Conservation (phyloP, 192 early-diverging fungal genomes). For the Coemansia sp. region DNA sequence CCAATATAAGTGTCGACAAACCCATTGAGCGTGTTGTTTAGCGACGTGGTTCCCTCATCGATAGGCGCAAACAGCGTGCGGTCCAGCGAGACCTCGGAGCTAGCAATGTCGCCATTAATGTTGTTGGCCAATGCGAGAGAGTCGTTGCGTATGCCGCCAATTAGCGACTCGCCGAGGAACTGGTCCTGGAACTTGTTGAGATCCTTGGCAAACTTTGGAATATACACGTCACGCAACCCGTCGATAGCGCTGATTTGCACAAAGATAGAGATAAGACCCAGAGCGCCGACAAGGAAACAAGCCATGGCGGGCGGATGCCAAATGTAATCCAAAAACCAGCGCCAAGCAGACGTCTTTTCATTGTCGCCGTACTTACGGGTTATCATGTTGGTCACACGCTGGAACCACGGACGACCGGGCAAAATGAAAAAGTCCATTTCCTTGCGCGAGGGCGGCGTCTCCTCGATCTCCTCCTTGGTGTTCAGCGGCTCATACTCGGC, state of each 20-base stretch:
- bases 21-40: slow-evolving; percentile 45
- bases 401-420: slow-evolving; percentile 27
- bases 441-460: slow-evolving; percentile 26
- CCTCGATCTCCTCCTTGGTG: slow-evolving; percentile 9
- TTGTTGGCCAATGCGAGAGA: slow-evolving; percentile 25
- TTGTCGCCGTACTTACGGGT: slow-evolving; percentile 18
- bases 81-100: slow-evolving; percentile 21
- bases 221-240: slow-evolving; percentile 27
- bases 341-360: slow-evolving; percentile 33
- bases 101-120: slow-evolving; percentile 31
- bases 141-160: slow-evolving; percentile 29
- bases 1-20: slow-evolving; percentile 35
- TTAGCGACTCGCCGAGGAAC: slow-evolving; percentile 15
- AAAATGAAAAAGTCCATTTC: slow-evolving; percentile 46
- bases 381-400: slow-evolving; percentile 14
- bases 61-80: slow-evolving; percentile 42
- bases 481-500: slow-evolving; percentile 17
- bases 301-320: slow-evolving; percentile 45
- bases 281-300: slow-evolving; percentile 38
- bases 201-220: slow-evolving; percentile 22
- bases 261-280: slow-evolving; percentile 28
- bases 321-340: slow-evolving; percentile 51
- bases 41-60: slow-evolving; percentile 17
- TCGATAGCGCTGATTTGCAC: slow-evolving; percentile 40
- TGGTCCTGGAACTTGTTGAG: slow-evolving; percentile 32